Evolutionary conservation across 129 eudicot genomes (phyloP).

Genomic region (Rutidosis leptorrhynchoides): DNA sequence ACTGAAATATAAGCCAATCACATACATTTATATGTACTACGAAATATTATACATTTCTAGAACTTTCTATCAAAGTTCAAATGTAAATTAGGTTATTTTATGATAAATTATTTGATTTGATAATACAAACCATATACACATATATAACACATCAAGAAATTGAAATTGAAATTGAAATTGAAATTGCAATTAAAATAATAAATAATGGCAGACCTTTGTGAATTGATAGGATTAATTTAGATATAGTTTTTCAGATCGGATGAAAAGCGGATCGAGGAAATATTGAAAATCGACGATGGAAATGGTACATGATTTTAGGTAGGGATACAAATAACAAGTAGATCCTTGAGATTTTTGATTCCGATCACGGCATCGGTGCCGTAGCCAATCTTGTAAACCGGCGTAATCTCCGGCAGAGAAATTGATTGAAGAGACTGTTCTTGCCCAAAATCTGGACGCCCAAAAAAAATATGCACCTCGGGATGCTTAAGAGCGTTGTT

Average conservation of each 20-base stretch:
- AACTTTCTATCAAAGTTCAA: no score
- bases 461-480: slow-evolving; percentile 24
- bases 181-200: neutral
- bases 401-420: slow-evolving; percentile 26
- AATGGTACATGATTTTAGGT: neutral
- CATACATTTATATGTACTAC: neutral
- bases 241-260: slow-evolving; percentile 25
- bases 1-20: neutral
- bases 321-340: neutral
- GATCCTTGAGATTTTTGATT: neutral
- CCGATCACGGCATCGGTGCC: slow-evolving; percentile 30
- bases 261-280: slow-evolving; percentile 27
- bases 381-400: slow-evolving; percentile 14
- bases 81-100: no score
- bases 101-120: neutral
- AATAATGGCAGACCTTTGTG: slow-evolving; percentile 24
- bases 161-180: no score
- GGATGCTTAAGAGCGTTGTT: slow-evolving; percentile 22
- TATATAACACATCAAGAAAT: no score
- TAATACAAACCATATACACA: neutral
- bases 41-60: neutral
- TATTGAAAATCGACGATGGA: slow-evolving; percentile 15
- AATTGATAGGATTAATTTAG: slow-evolving; percentile 8
- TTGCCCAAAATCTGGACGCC: slow-evolving; percentile 22
- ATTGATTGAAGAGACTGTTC: slow-evolving; percentile 17